Percentiles rank a stretch among this genome's conserved stretches.
Conservation (phyloP, 2,329 filamentous ascomycete genomes). For the Orbilia oligospora region DNA sequence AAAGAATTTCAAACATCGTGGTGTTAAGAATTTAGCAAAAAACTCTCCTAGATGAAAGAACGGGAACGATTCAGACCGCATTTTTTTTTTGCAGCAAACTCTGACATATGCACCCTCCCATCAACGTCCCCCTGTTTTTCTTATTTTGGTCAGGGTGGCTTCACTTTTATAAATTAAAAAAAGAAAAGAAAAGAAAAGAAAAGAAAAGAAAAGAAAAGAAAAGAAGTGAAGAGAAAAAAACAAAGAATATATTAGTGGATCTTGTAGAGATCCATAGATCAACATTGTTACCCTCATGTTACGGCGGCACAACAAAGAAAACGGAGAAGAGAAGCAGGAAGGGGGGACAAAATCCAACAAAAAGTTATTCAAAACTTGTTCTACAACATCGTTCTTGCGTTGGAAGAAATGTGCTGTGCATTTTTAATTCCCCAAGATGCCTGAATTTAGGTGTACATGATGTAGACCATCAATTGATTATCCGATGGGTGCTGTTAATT, state of each 20-base stretch:
- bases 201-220: too few relatives aligned
- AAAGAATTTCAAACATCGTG: too few relatives aligned
- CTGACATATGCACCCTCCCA: conserved; percentile 13
- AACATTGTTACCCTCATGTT: background rate
- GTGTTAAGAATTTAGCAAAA: too few relatives aligned
- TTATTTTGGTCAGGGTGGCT: conserved; percentile 5
- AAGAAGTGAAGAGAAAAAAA: too few relatives aligned
- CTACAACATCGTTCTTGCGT: conserved; percentile 10
- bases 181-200: conserved; percentile 16
- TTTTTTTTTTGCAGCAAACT: background rate
- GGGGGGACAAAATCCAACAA: conserved; percentile 31
- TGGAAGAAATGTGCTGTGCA: background rate
- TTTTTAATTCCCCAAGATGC: too few relatives aligned
- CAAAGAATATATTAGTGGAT: too few relatives aligned
- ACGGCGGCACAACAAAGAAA: conserved; percentile 54
- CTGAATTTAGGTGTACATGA: too few relatives aligned
- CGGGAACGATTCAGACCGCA: too few relatives aligned
- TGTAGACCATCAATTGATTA: background rate
- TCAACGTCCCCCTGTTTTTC: background rate
- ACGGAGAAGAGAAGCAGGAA: background rate
- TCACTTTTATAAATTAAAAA: background rate
- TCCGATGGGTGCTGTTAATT: background rate
- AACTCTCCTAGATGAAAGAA: too few relatives aligned
- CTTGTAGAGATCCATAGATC: too few relatives aligned
- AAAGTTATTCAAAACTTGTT: conserved; percentile 2